Conservation (phyloP, 805 yeast species). For the Helenozyma baotianmanensis region DNA sequence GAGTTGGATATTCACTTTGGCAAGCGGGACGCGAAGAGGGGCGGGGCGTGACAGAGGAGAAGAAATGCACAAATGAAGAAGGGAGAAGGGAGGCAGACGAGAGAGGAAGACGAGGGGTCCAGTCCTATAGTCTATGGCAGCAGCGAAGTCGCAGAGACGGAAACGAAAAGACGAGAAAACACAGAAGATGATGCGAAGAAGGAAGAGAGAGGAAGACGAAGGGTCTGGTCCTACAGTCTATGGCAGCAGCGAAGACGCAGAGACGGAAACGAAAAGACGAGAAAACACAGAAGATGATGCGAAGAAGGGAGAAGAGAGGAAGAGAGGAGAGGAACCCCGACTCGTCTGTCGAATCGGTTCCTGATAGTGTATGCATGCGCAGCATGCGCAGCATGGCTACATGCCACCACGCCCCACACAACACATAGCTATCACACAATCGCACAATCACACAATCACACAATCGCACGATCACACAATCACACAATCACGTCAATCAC, state of each 20-base stretch:
- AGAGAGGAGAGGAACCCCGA: no score
- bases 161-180: not conserved
- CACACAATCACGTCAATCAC: no score
- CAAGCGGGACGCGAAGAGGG: not conserved
- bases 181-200: not conserved
- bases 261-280: not conserved
- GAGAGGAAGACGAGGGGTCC: not conserved
- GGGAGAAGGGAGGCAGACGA: not conserved
- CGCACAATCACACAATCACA: no score
- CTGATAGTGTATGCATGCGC: no score
- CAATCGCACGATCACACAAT: no score
- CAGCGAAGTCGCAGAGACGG: not conserved
- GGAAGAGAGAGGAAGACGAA: not conserved
- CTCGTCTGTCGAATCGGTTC: no score
- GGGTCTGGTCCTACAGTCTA: no score
- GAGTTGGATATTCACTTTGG: constrained; percentile 22
- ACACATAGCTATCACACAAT: no score
- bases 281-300: not conserved
- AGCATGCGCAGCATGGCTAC: no score
- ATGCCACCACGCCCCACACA: no score
- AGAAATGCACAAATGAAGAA: not conserved
- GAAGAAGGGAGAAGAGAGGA: not conserved
- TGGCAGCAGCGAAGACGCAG: not conserved
- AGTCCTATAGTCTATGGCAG: no score
- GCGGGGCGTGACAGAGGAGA: not conserved